Evolutionary conservation across 768 basidiomycete species (phyloP), one percentile per base, ranked within the genome.

Genomic region (Leucosporidium yakuticum): DNA sequence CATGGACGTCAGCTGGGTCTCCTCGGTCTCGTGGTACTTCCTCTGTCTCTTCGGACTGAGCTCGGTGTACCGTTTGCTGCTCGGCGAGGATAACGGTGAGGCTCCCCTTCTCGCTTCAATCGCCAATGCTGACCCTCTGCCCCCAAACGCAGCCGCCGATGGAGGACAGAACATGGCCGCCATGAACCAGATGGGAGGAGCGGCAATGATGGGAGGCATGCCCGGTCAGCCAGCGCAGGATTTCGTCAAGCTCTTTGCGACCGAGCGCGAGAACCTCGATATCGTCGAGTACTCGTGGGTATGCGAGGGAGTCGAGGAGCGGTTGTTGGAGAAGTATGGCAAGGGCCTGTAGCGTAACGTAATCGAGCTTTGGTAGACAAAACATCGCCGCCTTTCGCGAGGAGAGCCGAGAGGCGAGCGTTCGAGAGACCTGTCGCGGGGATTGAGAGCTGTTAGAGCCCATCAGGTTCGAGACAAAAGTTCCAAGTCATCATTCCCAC

Each of bases 1-100:
- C 77, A 90, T 98, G 88, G 95, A 98, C 79, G 96, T 97, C 17
- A 85, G 91, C 80, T 99, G 96, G 94, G 96, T 98, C 39, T 99
- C 96, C 27, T 96, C 96, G 17, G 82, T 98, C 63, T 94, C 91
- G 23, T 98, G 96, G 96, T 99, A 98, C 80, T 98, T 99, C 80
- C 86, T 98, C 75, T 98, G 97, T 82, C 90, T 97, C 80, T 98
- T 99, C 79, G 95, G 63, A 21, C 80, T 99, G 69, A 97, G 97
- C 76, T 94, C 93, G 23, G 79, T 99, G 23, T 99, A 98, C 81
- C 89, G 88, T 59, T 86, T 98, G 68, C 85, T 98, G 67, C 86
- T 99, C 68, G 94, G 93, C 14, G 84, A 84, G 50, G 91, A 94
- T 63, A 92, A 94, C 75, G 84, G 95, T 94, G 71, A 75, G 87